Evolutionary conservation across 192 early-diverging fungal species (phyloP).

Genomic region (Coemansia furcata): DNA sequence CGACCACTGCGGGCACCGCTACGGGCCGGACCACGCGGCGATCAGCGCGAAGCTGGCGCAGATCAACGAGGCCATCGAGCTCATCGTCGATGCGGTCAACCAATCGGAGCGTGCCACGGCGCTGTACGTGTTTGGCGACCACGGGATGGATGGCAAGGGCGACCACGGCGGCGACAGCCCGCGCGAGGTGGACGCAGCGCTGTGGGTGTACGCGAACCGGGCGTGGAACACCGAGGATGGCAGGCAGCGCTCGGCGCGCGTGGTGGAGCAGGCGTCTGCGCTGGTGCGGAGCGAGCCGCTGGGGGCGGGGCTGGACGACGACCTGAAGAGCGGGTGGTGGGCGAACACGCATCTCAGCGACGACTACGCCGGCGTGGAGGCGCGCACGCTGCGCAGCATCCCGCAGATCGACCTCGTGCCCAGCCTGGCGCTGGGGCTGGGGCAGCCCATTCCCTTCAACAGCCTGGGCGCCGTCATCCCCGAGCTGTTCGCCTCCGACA

Average conservation of each 20-base stretch:
- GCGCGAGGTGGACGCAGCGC: constrained; percentile 79
- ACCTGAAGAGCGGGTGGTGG: constrained; percentile 37
- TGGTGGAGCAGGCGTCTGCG: constrained; percentile 8
- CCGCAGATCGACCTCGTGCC: constrained; percentile 92
- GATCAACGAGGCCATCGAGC: constrained; percentile 76
- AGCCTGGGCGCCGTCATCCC: constrained; percentile 88
- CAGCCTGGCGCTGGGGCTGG: constrained; percentile 75
- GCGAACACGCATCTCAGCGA: constrained; percentile 33
- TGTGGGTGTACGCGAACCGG: constrained; percentile 76
- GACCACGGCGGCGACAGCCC: constrained; percentile 97
- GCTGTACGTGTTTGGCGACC: constrained; percentile 91
- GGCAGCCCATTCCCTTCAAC: constrained; percentile 89
- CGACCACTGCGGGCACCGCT: constrained; percentile 94
- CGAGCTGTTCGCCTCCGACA: constrained; percentile 66
- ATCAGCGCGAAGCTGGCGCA: constrained; percentile 85
- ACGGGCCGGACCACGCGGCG: constrained; percentile 78
- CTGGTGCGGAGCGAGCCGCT: constrained; percentile 5
- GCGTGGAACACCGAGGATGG: constrained; percentile 48
- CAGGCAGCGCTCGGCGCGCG: constrained; percentile 20
- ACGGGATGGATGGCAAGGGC: constrained; percentile 94
- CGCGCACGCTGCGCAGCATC: constrained; percentile 58
- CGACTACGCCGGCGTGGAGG: constrained; percentile 24
- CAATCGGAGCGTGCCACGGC: constrained; percentile 64
- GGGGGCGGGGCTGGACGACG: constrained; percentile 55
- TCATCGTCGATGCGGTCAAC: constrained; percentile 64